Evolutionary conservation across 1,284 basidiomycete species (phyloP).

Genomic region (Papiliotrema fonsecae): DNA sequence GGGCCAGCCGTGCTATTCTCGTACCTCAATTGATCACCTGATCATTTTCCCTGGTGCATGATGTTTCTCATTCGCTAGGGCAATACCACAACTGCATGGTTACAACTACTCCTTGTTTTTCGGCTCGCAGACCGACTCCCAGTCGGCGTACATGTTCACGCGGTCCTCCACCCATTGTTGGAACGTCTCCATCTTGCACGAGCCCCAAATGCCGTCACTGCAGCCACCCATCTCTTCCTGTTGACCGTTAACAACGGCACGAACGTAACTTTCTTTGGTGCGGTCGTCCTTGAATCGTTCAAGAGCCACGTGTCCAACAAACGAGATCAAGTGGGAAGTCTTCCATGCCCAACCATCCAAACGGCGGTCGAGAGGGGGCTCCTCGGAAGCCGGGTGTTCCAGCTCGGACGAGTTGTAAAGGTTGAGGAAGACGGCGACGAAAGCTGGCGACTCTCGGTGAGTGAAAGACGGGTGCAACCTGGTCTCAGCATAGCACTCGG

Average conservation of each 20-base stretch:
- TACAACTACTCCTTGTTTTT: constrained; percentile 1
- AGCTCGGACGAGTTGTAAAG: constrained; percentile 45
- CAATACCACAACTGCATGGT: too few relatives aligned
- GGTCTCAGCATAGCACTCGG: constrained; percentile 7
- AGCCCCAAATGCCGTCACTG: constrained; percentile 41
- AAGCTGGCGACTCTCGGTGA: constrained; percentile 50
- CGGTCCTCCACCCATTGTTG: constrained; percentile 37
- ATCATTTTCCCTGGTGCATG: too few relatives aligned
- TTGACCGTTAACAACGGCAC: constrained; percentile 49
- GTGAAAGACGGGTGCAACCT: constrained; percentile 49
- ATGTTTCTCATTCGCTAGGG: too few relatives aligned
- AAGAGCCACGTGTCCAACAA: constrained; percentile 50
- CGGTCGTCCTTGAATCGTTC: constrained; percentile 36
- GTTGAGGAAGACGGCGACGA: constrained; percentile 49
- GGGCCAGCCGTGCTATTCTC: too few relatives aligned
- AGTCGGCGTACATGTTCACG: constrained; percentile 36
- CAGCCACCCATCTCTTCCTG: constrained; percentile 45
- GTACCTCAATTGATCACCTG: too few relatives aligned
- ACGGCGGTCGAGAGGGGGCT: constrained; percentile 37
- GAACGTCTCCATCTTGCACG: constrained; percentile 43
- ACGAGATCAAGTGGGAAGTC: constrained; percentile 48
- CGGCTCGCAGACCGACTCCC: constrained; percentile 31
- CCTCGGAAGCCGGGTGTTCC: constrained; percentile 22
- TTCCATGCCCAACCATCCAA: constrained; percentile 40
- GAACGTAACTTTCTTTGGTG: constrained; percentile 30